These are phyloP conservation scores for Pythium utonaiense DNA, from an alignment of 352 stramenopile genomes.

Conservation along the genomic window DNA sequence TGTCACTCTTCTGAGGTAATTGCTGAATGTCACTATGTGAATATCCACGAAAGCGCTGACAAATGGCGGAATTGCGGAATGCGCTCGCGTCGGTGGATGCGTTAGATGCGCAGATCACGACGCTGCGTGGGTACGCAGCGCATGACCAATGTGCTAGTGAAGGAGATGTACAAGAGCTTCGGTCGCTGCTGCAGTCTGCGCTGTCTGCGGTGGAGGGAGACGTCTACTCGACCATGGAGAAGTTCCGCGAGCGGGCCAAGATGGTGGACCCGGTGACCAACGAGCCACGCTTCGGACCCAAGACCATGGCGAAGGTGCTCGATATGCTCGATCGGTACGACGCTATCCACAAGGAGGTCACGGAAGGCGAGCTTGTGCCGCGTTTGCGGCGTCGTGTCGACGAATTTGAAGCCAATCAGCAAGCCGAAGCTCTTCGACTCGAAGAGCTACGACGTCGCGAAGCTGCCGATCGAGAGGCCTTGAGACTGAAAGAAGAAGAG, in stretches of 20 bases:
- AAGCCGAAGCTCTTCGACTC: slow-evolving; percentile 18
- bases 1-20: slow-evolving; percentile 7
- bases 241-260: slow-evolving; percentile 42
- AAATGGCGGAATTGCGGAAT: slow-evolving; percentile 58
- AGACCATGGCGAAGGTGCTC: slow-evolving; percentile 66
- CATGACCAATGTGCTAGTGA: background rate
- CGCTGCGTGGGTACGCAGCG: slow-evolving; percentile 22
- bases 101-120: slow-evolving; percentile 35
- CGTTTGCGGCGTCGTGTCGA: slow-evolving; percentile 1
- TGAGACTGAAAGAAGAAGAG: slow-evolving; percentile 14
- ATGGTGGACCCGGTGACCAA: slow-evolving; percentile 75
- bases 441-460: slow-evolving; percentile 10
- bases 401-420: slow-evolving; percentile 16
- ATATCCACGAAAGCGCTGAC: no score
- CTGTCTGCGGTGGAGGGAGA: slow-evolving; percentile 32
- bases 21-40: background rate
- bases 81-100: slow-evolving; percentile 35
- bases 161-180: slow-evolving; percentile 1
- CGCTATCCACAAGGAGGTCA: slow-evolving; percentile 28
- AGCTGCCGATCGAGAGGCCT: slow-evolving; percentile 12
- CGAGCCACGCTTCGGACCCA: slow-evolving; percentile 66
- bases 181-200: background rate
- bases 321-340: slow-evolving; percentile 55
- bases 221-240: slow-evolving; percentile 35
- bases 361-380: slow-evolving; percentile 11